phyloP scores from a whole-genome alignment of 441 rosid species.

The Jatropha podagrica region DNA sequence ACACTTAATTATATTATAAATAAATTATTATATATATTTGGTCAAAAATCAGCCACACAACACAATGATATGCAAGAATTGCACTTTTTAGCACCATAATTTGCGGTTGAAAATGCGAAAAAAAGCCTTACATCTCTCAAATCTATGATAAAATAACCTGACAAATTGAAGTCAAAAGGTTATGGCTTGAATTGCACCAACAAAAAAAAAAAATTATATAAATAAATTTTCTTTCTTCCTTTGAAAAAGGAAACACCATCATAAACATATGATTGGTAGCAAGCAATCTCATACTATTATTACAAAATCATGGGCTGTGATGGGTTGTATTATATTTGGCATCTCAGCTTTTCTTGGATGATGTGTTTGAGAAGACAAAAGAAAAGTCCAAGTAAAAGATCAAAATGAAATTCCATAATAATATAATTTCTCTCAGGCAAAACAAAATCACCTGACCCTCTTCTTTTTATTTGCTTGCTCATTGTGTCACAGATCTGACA shows the following conservation, averaged over 20 bases:
- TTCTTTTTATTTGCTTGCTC: background rate
- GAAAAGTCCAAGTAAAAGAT: slow-evolving; percentile 26
- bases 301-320: slow-evolving; percentile 31
- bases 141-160: background rate
- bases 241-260: slow-evolving; percentile 15
- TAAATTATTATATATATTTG: background rate
- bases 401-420: background rate
- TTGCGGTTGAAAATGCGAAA: slow-evolving; percentile 5
- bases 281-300: slow-evolving; percentile 27
- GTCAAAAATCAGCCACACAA: background rate
- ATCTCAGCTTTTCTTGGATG: slow-evolving; percentile 33
- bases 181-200: background rate
- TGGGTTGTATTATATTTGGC: slow-evolving; percentile 23
- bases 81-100: background rate
- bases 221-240: background rate
- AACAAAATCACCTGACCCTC: slow-evolving; percentile 17
- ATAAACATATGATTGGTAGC: slow-evolving; percentile 30
- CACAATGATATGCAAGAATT: background rate
- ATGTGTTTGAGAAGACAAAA: slow-evolving; percentile 42
- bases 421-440: slow-evolving; percentile 13
- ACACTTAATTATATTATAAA: no score
- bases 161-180: slow-evolving; percentile 8
- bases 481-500: slow-evolving; percentile 21
- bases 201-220: background rate
- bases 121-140: background rate